Evolutionary conservation across 805 yeast species (phyloP).

Genomic region (Suhomyces xylopsoci): DNA sequence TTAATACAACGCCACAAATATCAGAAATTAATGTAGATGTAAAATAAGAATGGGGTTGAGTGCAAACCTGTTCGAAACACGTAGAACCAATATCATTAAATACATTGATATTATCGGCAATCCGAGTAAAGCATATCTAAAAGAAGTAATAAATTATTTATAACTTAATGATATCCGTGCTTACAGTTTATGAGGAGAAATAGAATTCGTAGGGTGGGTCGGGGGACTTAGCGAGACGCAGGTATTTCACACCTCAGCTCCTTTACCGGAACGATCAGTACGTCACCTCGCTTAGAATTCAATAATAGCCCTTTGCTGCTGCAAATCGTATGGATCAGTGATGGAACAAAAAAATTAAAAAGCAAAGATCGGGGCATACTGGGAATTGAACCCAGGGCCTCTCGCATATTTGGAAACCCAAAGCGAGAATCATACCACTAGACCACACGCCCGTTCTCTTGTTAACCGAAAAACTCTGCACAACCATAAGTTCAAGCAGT

Average conservation of each 20-base stretch:
- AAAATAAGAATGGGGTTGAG: not conserved
- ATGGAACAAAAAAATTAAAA: not conserved
- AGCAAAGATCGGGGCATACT: conserved; percentile 39
- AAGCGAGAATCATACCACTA: conserved; percentile 25
- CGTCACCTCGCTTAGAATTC: not conserved
- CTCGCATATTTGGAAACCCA: conserved; percentile 40
- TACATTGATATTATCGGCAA: no score
- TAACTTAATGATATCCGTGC: not conserved
- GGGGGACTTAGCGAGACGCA: not conserved
- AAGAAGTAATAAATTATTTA: no score
- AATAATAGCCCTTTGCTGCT: not conserved
- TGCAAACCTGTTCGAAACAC: not conserved
- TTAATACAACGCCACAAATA: conserved; percentile 7
- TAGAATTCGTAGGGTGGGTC: not conserved
- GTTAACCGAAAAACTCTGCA: rapidly evolving
- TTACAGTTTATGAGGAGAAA: not conserved
- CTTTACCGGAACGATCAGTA: not conserved
- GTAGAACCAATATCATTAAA: not conserved
- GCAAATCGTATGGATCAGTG: not conserved
- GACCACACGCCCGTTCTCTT: conserved; percentile 19
- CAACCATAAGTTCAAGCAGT: no score
- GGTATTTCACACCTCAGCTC: not conserved
- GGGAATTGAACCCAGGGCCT: conserved; percentile 66
- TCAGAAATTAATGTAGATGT: conserved; percentile 2
- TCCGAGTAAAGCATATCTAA: no score